Evolutionary conservation across 495 filamentous ascomycete genomes (phyloP).

Genomic region (Hypomontagnella submonticulosa): DNA sequence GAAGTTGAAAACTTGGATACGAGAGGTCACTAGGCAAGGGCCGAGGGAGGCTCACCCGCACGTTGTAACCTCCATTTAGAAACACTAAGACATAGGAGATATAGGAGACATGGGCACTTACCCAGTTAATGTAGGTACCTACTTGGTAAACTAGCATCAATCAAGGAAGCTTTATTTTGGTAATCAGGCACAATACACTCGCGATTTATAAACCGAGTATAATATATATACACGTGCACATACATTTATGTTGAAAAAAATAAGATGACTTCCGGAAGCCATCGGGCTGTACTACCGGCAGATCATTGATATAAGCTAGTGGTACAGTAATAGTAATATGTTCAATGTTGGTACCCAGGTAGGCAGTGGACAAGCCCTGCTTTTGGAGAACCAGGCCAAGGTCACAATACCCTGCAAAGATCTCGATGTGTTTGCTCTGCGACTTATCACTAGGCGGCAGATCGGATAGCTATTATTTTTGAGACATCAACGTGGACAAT

Average conservation of each 20-base stretch:
- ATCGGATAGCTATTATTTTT: constrained; percentile 8
- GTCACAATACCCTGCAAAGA: constrained; percentile 29
- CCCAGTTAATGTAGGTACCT: too few relatives aligned
- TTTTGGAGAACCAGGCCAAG: constrained; percentile 21
- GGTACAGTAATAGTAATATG: constrained; percentile 22
- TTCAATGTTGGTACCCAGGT: background rate
- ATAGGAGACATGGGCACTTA: too few relatives aligned
- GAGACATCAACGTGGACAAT: constrained; percentile 7
- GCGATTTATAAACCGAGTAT: background rate
- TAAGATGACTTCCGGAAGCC: constrained; percentile 7
- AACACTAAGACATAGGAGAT: too few relatives aligned
- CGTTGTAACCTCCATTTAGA: background rate
- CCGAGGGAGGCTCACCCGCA: constrained; percentile 12
- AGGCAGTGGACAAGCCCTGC: constrained; percentile 10
- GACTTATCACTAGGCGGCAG: background rate
- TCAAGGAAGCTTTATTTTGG: too few relatives aligned
- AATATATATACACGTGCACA: constrained; percentile 3
- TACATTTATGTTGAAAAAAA: background rate
- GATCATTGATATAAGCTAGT: constrained; percentile 25
- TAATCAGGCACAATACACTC: too few relatives aligned
- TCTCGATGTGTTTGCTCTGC: constrained; percentile 23
- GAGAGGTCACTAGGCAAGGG: constrained; percentile 35
- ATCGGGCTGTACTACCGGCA: constrained; percentile 27
- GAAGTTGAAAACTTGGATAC: constrained; percentile 45
- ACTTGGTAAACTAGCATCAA: too few relatives aligned